Conservation (phyloP, 2,329 filamentous ascomycete species). For the Ustilaginoidea virens region DNA sequence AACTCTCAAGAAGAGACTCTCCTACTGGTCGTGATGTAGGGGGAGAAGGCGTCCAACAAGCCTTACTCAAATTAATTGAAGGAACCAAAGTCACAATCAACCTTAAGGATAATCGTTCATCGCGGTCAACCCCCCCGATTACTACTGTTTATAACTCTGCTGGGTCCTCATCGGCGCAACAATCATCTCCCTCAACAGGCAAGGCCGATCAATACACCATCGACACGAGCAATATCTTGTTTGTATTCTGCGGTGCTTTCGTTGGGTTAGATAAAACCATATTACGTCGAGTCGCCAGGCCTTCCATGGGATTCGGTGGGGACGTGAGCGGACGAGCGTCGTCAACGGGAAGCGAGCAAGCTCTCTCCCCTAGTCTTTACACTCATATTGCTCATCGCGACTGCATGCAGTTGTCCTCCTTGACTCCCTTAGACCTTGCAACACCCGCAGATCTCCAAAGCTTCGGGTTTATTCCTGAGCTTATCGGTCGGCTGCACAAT, state of each 20-base stretch:
- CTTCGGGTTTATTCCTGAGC: slow-evolving; percentile 84
- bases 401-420: slow-evolving; percentile 19
- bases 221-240: slow-evolving; percentile 90
- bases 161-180: slow-evolving; percentile 28
- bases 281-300: slow-evolving; percentile 70
- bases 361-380: slow-evolving; percentile 49
- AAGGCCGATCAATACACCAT: slow-evolving; percentile 55
- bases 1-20: slow-evolving; percentile 80
- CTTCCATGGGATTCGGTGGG: slow-evolving; percentile 82
- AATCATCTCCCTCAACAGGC: slow-evolving; percentile 27
- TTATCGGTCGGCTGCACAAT: slow-evolving; percentile 91
- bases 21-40: slow-evolving; percentile 86
- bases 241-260: slow-evolving; percentile 93
- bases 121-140: slow-evolving; percentile 34
- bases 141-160: slow-evolving; percentile 35
- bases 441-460: slow-evolving; percentile 63
- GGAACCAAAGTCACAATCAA: slow-evolving; percentile 87
- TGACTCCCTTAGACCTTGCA: slow-evolving; percentile 53
- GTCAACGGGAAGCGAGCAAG: slow-evolving; percentile 33
- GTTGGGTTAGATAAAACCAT: slow-evolving; percentile 81
- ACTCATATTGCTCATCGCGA: slow-evolving; percentile 40
- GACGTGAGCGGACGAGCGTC: slow-evolving; percentile 48
- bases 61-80: slow-evolving; percentile 87
- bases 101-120: slow-evolving; percentile 60
- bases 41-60: slow-evolving; percentile 93